Percentiles rank a stretch among this genome's conserved stretches.
Conservation (phyloP, 768 basidiomycete genomes). For the Rhodotorula toruloides region DNA sequence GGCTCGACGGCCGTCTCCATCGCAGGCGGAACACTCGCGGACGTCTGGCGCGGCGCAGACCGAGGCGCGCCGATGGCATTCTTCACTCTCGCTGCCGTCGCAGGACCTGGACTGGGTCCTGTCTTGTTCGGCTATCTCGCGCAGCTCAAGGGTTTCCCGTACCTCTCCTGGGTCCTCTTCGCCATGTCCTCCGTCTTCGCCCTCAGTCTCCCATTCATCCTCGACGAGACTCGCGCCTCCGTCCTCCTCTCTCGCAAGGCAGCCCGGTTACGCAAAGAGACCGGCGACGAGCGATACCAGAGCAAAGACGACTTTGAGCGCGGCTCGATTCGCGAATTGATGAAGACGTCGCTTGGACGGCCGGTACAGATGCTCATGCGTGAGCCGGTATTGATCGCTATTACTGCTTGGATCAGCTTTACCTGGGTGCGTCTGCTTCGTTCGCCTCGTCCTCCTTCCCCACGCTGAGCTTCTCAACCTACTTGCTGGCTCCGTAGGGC, state of each 20-base stretch:
- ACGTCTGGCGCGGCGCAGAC: slow-evolving; percentile 46
- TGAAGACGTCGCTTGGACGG: slow-evolving; percentile 55
- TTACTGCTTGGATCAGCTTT: slow-evolving; percentile 4
- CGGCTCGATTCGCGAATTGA: slow-evolving; percentile 55
- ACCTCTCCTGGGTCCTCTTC: slow-evolving; percentile 54
- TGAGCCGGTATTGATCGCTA: slow-evolving; percentile 3
- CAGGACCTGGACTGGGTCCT: too few species aligned
- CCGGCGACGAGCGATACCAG: slow-evolving; percentile 60
- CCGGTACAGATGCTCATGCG: slow-evolving; percentile 31
- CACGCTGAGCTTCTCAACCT: too few species aligned
- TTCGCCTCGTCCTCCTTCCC: slow-evolving; percentile 44
- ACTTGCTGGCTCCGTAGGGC: not conserved
- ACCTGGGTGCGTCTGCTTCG: slow-evolving; percentile 58
- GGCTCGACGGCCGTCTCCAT: slow-evolving; percentile 46
- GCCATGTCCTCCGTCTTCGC: slow-evolving; percentile 58
- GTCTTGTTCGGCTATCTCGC: slow-evolving; percentile 58
- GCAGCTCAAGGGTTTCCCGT: slow-evolving; percentile 54
- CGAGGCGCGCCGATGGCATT: slow-evolving; percentile 62
- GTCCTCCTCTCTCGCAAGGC: slow-evolving; percentile 67
- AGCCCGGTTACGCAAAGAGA: slow-evolving; percentile 59
- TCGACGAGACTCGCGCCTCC: slow-evolving; percentile 68
- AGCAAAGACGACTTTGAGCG: slow-evolving; percentile 63
- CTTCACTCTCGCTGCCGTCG: slow-evolving; percentile 61
- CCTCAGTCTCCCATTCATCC: slow-evolving; percentile 54
- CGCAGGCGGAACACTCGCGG: slow-evolving; percentile 49